Evolutionary conservation across 2,329 filamentous ascomycete genomes (phyloP).

Genomic region (Diaporthe velutina): DNA sequence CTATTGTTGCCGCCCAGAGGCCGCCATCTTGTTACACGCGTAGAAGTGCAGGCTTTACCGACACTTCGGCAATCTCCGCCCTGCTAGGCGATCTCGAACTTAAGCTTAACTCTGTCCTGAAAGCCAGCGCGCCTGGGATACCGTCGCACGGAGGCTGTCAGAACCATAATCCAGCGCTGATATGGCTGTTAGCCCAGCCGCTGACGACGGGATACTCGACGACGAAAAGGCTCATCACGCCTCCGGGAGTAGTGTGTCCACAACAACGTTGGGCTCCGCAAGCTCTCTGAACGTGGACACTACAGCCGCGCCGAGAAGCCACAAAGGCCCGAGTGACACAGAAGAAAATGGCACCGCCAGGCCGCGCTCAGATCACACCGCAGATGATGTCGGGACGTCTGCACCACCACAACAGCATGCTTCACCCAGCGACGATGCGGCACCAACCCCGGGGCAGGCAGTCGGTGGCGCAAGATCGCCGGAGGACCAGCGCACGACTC

Average conservation of each 20-base stretch:
- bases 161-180: not conserved
- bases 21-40: not conserved
- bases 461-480: constrained; percentile 37
- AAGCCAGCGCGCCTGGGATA: not conserved
- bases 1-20: not conserved
- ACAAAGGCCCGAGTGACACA: not conserved
- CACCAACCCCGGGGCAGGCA: not conserved
- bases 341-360: not conserved
- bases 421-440: not conserved
- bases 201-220: constrained; percentile 4
- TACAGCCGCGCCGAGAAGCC: not conserved
- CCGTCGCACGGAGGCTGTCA: not conserved
- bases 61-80: constrained; percentile 20
- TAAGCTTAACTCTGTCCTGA: constrained; percentile 22
- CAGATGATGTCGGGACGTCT: constrained; percentile 7
- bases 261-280: constrained; percentile 3
- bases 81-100: not conserved
- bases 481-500: constrained; percentile 47
- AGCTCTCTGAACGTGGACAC: not conserved
- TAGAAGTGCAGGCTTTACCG: constrained; percentile 12
- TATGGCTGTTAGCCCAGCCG: constrained; percentile 10
- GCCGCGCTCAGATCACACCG: not conserved
- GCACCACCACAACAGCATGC: not conserved
- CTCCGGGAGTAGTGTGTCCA: constrained; percentile 4
- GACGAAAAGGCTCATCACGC: constrained; percentile 7